Conservation (phyloP, 2,329 filamentous ascomycete genomes). For the Cytospora piceae region DNA sequence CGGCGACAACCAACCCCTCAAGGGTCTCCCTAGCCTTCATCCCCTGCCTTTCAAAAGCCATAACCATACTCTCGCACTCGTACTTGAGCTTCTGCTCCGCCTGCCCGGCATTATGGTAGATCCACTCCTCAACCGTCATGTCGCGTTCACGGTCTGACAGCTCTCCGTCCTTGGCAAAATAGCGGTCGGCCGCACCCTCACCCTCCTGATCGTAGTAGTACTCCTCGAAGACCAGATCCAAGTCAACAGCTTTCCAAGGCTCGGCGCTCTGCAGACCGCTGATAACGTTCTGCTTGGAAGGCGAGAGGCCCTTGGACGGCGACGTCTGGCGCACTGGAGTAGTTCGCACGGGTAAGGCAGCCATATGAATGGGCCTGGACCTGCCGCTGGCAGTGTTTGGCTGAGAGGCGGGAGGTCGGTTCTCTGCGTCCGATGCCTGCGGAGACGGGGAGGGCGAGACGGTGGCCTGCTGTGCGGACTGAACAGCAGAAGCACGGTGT, state of each 20-base stretch:
- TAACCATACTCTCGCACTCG: constrained; percentile 84
- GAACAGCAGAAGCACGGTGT: constrained; percentile 47
- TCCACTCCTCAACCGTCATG: constrained; percentile 96
- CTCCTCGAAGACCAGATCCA: constrained; percentile 70
- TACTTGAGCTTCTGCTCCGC: constrained; percentile 78
- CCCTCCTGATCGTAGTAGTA: constrained; percentile 43
- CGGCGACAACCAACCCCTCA: constrained; percentile 67
- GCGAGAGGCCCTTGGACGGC: constrained; percentile 55
- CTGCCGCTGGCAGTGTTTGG: constrained; percentile 53
- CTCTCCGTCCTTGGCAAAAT: constrained; percentile 59
- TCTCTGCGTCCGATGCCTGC: constrained; percentile 80
- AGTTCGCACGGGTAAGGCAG: constrained; percentile 43
- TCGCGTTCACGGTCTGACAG: constrained; percentile 77
- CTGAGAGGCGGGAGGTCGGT: constrained; percentile 72
- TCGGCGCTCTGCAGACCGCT: constrained; percentile 59
- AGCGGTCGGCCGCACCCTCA: constrained; percentile 53
- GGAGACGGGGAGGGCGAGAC: constrained; percentile 69
- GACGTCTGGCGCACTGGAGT: constrained; percentile 57
- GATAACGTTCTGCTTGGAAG: constrained; percentile 48
- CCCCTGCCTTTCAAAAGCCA: constrained; percentile 82
- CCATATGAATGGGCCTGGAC: constrained; percentile 52
- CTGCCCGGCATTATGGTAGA: constrained; percentile 76
- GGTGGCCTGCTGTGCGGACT: constrained; percentile 56
- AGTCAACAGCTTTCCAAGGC: constrained; percentile 74
- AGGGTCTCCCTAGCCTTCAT: constrained; percentile 75